These are phyloP conservation scores for Cadophora sp. DNA, from an alignment of 2,329 filamentous ascomycete genomes.

Conservation along the genomic window DNA sequence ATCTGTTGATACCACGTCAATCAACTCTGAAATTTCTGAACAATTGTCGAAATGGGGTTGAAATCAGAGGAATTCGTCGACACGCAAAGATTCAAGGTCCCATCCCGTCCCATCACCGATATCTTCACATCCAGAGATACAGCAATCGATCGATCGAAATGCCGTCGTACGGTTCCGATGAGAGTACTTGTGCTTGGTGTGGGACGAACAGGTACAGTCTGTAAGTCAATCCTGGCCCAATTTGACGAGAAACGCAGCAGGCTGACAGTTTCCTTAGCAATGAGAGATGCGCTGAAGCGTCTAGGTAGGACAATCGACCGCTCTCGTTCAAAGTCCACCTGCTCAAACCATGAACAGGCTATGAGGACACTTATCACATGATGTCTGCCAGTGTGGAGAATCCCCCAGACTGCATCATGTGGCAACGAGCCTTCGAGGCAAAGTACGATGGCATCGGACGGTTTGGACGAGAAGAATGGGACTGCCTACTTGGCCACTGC, in stretches of 20 bases:
- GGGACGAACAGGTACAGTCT: conserved; percentile 74
- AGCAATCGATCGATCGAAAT: conserved; percentile 70
- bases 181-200: conserved; percentile 74
- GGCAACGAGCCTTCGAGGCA: conserved; percentile 71
- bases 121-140: conserved; percentile 68
- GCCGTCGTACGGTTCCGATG: conserved; percentile 73
- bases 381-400: conserved; percentile 74
- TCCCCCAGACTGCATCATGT: conserved; percentile 70
- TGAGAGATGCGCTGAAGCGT: conserved; percentile 69
- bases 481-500: conserved; percentile 70
- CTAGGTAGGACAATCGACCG: conserved; percentile 61
- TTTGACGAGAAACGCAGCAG: not conserved
- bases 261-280: conserved; percentile 50
- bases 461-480: conserved; percentile 72
- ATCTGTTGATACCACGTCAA: not conserved
- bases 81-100: conserved; percentile 6
- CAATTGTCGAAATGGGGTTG: conserved; percentile 6
- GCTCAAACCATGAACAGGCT: conserved; percentile 42
- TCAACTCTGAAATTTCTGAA: not conserved
- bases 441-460: conserved; percentile 64
- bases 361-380: conserved; percentile 76
- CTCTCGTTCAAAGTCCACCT: not conserved
- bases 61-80: conserved; percentile 5
- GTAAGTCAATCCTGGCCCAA: conserved; percentile 57
- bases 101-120: conserved; percentile 58